Evolutionary conservation across 257 asterid genomes (phyloP), one percentile per base, ranked within the genome.

Genomic region (Capsicum chinense): DNA sequence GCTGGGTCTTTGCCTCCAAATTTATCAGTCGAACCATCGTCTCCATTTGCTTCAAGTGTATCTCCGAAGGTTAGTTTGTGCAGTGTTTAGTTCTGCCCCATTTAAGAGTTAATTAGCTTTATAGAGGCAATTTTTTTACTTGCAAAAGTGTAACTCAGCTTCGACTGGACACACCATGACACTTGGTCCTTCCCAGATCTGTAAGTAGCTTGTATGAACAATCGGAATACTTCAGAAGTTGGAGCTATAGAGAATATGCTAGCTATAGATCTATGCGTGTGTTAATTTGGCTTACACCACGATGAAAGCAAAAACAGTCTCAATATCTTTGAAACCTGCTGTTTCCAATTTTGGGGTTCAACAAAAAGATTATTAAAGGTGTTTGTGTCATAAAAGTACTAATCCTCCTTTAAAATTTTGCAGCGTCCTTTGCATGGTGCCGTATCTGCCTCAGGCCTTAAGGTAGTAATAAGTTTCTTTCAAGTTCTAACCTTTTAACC

Each of bases 1-100:
- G 85, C 92, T 48, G 84, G 80, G 42, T 90, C 96, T 42, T 83
- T 92, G 85, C 95, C 98, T 50, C 39, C 90, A 63, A 87, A 64
- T 86, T 83, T 91, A 66, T 87, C 85, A 6, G 62, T 70, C 50
- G 96, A 93, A 85, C 86, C 88, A 56, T 89, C 92, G 73, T 88
- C 99, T 63, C 93, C 98, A 33, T 91, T 94, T 84, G 73, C 92
- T 35, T 86, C 92, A 33, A 86, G 83, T 85, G 92, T 87, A 83
- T 83, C 88, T 83, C 82, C 17, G 69, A 90, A 85, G 91, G 97
- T 90, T 84, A 50, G 59, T 57, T 59, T 9, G 21, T 54, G 63
- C 81, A 80, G 69, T 47, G 5, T 33, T 85, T 79, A 37, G 48
- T 19, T 67, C 44, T 76, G 63, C 63, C 62, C 81, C 21, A 52